A percentile compares a stretch with the other conserved stretches of the same genome.
Conservation (phyloP, 805 yeast species). For the Spathaspora gorwiae region DNA sequence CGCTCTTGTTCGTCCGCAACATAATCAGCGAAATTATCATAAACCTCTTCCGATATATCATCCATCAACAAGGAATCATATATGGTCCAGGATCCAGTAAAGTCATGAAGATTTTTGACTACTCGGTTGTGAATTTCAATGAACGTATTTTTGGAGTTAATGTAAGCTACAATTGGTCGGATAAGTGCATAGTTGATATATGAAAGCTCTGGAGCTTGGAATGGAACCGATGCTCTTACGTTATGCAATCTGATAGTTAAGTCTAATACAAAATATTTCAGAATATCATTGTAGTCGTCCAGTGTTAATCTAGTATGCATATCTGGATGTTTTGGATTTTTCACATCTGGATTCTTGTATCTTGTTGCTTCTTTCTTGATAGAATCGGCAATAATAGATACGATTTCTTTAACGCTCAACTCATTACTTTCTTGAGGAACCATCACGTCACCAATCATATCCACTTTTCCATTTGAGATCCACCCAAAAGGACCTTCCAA, state of each 20-base stretch:
- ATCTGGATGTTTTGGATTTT: constrained; percentile 17
- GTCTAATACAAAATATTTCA: constrained; percentile 69
- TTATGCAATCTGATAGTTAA: constrained; percentile 75
- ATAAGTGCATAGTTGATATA: constrained; percentile 88
- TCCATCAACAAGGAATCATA: constrained; percentile 90
- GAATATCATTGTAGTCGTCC: constrained; percentile 30
- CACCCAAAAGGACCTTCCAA: constrained; percentile 95
- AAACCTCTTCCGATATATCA: constrained; percentile 83
- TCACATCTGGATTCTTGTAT: constrained; percentile 28
- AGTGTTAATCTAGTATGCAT: constrained; percentile 25
- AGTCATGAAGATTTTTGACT: constrained; percentile 73
- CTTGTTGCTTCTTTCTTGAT: constrained; percentile 47
- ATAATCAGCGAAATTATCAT: constrained; percentile 83
- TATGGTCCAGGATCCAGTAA: constrained; percentile 94
- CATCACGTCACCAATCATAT: constrained; percentile 86
- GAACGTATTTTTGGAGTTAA: constrained; percentile 82
- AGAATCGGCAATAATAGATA: constrained; percentile 43
- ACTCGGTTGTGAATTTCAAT: constrained; percentile 84
- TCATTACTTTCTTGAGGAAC: constrained; percentile 64
- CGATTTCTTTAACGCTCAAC: constrained; percentile 45
- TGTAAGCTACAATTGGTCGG: constrained; percentile 92
- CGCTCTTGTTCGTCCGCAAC: constrained; percentile 84
- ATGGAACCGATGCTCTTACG: constrained; percentile 84
- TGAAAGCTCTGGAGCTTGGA: constrained; percentile 82
- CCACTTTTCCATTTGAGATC: constrained; percentile 90